Evolutionary conservation across 108 stramenopile species (phyloP).

Genomic region (Skeletonema marinoi): DNA sequence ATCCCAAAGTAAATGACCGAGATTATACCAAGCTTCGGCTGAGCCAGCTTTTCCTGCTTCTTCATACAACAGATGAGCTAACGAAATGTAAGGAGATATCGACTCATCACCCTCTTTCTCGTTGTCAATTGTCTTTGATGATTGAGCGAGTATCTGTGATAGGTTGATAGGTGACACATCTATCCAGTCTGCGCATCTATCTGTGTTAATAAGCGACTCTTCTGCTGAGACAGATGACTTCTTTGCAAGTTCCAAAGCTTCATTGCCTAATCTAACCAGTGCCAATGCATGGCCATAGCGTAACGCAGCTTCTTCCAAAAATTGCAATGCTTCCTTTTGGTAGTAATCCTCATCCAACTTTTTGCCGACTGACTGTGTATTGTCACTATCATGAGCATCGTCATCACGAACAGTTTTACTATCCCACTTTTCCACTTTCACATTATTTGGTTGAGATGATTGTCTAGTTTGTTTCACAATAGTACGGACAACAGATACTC

Average conservation of each 20-base stretch:
- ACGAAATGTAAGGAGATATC: not conserved
- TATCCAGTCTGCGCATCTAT: conserved; percentile 26
- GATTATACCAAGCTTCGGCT: conserved; percentile 78
- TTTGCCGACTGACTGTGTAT: not conserved
- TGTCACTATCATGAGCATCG: not conserved
- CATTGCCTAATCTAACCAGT: conserved; percentile 66
- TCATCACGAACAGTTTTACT: not conserved
- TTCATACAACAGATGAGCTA: conserved; percentile 57
- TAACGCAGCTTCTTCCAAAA: conserved; percentile 65
- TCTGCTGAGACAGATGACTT: not conserved
- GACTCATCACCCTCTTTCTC: not conserved
- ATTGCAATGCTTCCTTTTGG: conserved; percentile 31
- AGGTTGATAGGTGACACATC: conserved; percentile 38
- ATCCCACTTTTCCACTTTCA: conserved; percentile 11
- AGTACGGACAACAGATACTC: conserved; percentile 68
- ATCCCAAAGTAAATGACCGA: conserved; percentile 77
- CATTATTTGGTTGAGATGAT: conserved; percentile 33
- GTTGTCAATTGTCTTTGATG: not conserved
- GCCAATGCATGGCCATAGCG: conserved; percentile 61
- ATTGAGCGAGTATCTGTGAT: conserved; percentile 8
- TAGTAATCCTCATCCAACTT: conserved; percentile 22
- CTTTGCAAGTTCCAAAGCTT: conserved; percentile 44
- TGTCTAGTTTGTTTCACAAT: conserved; percentile 55
- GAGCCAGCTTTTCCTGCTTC: conserved; percentile 60
- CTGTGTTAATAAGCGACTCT: conserved; percentile 18